These are phyloP conservation scores for Syzygium syzygioides DNA, from an alignment of 441 rosid genomes.

Conservation along the genomic window DNA sequence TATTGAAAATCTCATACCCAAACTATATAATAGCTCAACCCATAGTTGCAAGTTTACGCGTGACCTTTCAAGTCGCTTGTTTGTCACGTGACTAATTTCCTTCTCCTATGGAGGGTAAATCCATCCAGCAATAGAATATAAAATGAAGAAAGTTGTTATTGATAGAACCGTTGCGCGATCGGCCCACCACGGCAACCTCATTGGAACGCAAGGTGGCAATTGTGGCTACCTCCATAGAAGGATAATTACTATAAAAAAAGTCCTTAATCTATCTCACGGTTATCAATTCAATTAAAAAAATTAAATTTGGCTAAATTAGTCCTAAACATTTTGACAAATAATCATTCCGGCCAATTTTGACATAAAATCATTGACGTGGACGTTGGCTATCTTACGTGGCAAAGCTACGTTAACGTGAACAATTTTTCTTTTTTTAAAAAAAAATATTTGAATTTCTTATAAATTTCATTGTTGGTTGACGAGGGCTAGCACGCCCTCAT, in stretches of 20 bases:
- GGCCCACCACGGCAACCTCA: background rate
- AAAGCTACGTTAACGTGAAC: rapidly evolving
- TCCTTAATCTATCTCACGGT: rapidly evolving
- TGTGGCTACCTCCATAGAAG: background rate
- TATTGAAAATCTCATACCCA: too few relatives aligned
- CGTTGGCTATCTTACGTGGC: rapidly evolving
- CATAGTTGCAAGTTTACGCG: rapidly evolving
- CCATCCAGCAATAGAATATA: rapidly evolving
- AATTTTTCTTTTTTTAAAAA: background rate
- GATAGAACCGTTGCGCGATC: rapidly evolving
- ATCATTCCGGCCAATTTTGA: rapidly evolving
- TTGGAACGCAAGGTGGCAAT: background rate
- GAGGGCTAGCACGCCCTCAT: background rate
- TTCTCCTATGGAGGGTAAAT: background rate
- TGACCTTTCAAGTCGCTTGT: background rate
- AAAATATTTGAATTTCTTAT: background rate
- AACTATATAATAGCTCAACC: too few relatives aligned
- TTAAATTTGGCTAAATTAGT: background rate
- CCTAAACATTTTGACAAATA: rapidly evolving
- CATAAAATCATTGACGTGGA: rapidly evolving
- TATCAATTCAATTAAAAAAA: background rate
- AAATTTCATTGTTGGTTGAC: rapidly evolving
- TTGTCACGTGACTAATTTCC: background rate
- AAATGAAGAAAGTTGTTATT: background rate
- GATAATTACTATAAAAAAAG: background rate